Evolutionary conservation across 805 yeast genomes (phyloP), one percentile per base, ranked within the genome.

Genomic region (Zygoascus flipseniorum): DNA sequence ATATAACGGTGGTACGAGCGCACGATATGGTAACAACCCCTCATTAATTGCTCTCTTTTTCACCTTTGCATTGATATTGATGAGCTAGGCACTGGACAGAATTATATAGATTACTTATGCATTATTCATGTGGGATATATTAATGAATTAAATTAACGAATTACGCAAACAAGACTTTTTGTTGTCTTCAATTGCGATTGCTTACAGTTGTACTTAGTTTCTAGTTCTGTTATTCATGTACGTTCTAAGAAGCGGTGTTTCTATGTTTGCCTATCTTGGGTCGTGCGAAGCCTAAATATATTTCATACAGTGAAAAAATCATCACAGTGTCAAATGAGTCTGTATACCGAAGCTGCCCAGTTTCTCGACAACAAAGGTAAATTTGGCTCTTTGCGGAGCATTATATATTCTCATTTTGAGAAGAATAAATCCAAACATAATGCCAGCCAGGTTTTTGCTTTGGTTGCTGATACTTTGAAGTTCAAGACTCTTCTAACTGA

Each of bases 391-490:
- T 62, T 82, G 47, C 81, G 78, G 57, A 69, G 73, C 4, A 64
- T 83, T 26, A 75, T 83, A 3, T 76, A 81, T 62, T 77, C 71
- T 55, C 65, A 46, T 60, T 66, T 58, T 31, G 37, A 46, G 51
- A 56, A 42, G 55, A 69, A 72, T 52, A 74, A 72, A 60, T 65
- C 83, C 53, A 73, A 77, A 62, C 72, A 82, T 0, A 80, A 89
- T 55, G 95, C 97, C 1, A 87, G 86, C 62, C 97, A 92, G 64
- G 71, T 90, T 1, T 89, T 76, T 72, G 99, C 97, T 0, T 71
- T 92, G 28, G 89, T 89, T 23, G 75, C 82, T 32, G 86, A 95
- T 3, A 81, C 96, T 1, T 70, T 89, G 63, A 82, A 79, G 64
- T 87, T 83, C 67, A 81, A 81, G 60, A 82, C 81, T 13, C 81